These are phyloP conservation scores for Lachancea fermentati DNA, from an alignment of 805 yeast genomes.

Conservation along the genomic window DNA sequence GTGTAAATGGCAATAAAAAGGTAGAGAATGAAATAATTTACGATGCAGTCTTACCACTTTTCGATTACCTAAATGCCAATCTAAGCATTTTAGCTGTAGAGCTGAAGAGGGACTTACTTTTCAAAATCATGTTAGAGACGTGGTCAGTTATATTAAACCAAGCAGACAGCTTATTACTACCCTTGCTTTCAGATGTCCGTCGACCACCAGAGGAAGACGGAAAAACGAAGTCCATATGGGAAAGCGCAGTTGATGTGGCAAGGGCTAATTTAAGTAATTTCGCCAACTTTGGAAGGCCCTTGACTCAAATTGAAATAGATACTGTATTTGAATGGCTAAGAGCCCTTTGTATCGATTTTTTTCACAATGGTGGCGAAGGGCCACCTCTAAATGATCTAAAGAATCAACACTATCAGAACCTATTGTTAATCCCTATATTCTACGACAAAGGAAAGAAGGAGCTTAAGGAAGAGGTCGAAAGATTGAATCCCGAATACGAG, in stretches of 20 bases:
- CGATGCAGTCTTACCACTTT: constrained; percentile 66
- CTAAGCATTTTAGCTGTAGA: constrained; percentile 56
- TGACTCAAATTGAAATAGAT: constrained; percentile 57
- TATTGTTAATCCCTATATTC: constrained; percentile 57
- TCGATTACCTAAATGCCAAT: constrained; percentile 66
- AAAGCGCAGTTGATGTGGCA: constrained; percentile 46
- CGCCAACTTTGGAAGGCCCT: constrained; percentile 48
- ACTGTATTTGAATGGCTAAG: constrained; percentile 67
- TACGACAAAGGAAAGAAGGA: constrained; percentile 47
- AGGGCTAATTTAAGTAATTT: constrained; percentile 30
- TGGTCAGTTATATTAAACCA: constrained; percentile 71
- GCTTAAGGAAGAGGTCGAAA: constrained; percentile 54
- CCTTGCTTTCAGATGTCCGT: constrained; percentile 31
- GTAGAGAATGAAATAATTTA: constrained; percentile 47
- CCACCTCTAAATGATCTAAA: constrained; percentile 63
- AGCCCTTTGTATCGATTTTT: constrained; percentile 61
- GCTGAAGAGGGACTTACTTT: constrained; percentile 49
- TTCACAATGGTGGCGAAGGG: constrained; percentile 77
- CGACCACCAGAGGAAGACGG: constrained; percentile 27
- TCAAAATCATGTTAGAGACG: constrained; percentile 65
- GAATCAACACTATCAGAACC: constrained; percentile 55
- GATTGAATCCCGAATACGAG: constrained; percentile 49
- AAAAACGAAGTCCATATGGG: constrained; percentile 35
- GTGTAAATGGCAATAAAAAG: constrained; percentile 38
- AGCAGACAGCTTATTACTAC: constrained; percentile 69